Evolutionary conservation across 2,329 filamentous ascomycete species (phyloP), one percentile per base, ranked within the genome.

Genomic region (Cladobotryum protrusum): DNA sequence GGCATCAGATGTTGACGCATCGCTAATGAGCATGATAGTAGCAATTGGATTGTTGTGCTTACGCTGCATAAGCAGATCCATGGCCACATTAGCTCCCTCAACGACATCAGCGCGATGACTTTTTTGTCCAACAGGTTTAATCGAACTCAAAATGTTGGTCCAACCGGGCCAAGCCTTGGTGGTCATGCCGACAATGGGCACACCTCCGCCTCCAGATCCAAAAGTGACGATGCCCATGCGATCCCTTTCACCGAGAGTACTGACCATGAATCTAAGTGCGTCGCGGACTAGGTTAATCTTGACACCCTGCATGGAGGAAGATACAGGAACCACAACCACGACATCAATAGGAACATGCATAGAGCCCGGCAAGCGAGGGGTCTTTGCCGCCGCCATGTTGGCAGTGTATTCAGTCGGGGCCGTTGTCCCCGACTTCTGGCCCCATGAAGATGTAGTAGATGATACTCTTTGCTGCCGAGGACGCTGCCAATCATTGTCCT

Each of bases 291-390:
- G 77, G 54, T 92, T 95, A 63, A 97, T 96, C 72, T 99, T 99
- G 53, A 99, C 81, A n/a, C 93, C 93, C 68, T 97, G 93, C 92
- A 97, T 99, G 0, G 93, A 97, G 1, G 92, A 95, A 0, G 93
- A 97, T 5, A 99, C 90, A 0, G 93, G 93, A 33, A 99, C 91
- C 18, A 99, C 93, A 1, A 97, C 89, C 0, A 99, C 92, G 29
- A 99, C 84, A 63, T 99, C 93, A 48, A 97, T 82, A 2, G 93
- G 92, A 14, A 97, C 89, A 64, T 99, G 93, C 43, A 92, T 67
- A 5, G 85, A 79, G 17, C 72, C 59, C 43, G 54, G 70, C 54
- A 69, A 71, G 8, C 57, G 59, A 49, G 61, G 61, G 47, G 71
- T 72, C 61, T 66, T 77, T 60, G 35, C 15, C 4, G 75, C 67